A percentile compares a stretch with the other conserved stretches of the same genome.
These are phyloP conservation scores for Cynanchum wilfordii DNA, from an alignment of 257 asterid species.

Conservation along the genomic window DNA sequence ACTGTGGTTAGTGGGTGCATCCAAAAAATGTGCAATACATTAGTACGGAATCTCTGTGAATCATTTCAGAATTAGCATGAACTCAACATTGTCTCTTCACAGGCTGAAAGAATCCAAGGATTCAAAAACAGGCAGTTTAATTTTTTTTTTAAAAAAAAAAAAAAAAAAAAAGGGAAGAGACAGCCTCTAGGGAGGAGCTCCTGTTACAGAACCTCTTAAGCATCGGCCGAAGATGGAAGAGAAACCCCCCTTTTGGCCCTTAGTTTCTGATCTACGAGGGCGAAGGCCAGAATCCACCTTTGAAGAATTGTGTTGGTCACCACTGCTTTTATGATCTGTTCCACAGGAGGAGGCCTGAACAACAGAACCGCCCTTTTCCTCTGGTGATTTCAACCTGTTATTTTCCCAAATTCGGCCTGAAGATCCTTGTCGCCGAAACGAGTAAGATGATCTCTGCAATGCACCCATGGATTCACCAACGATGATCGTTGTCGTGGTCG, in stretches of 20 bases:
- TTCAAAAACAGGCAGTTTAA: background rate
- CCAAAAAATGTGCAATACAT: background rate
- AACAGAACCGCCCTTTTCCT: slow-evolving; percentile 1
- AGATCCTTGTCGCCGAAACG: slow-evolving; percentile 77
- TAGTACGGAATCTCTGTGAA: background rate
- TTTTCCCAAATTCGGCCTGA: slow-evolving; percentile 64
- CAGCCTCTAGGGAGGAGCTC: slow-evolving; percentile 23
- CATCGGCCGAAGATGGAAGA: slow-evolving; percentile 36
- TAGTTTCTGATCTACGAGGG: slow-evolving; percentile 22
- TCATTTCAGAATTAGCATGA: background rate
- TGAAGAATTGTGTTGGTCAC: background rate
- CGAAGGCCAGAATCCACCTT: slow-evolving; percentile 1
- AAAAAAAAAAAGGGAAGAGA: too few relatives aligned
- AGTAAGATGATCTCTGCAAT: slow-evolving; percentile 57
- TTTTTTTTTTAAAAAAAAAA: background rate
- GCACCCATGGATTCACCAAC: slow-evolving; percentile 39
- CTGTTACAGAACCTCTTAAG: slow-evolving; percentile 18
- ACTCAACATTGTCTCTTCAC: background rate
- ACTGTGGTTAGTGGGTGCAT: background rate
- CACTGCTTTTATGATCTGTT: slow-evolving; percentile 1
- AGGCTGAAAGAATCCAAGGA: background rate
- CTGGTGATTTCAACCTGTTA: slow-evolving; percentile 8
- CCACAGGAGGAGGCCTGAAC: background rate
- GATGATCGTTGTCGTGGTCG: background rate
- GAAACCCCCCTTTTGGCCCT: slow-evolving; percentile 28